Evolutionary conservation across 148 eudicot species (phyloP).

Genomic region (Dysphania ambrosioides): DNA sequence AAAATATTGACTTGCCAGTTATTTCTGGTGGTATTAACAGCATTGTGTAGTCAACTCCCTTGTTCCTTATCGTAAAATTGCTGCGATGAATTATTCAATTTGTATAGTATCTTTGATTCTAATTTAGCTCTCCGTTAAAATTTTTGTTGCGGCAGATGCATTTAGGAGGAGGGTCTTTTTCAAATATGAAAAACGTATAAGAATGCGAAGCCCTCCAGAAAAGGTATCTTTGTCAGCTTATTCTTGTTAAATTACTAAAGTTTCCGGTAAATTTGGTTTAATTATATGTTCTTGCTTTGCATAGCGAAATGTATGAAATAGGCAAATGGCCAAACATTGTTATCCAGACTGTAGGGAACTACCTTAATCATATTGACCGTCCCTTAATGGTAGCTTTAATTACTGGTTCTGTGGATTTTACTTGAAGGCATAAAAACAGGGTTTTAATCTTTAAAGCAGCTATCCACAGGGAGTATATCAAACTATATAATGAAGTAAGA

Average conservation of each 20-base stretch:
- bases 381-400: not conserved
- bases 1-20: too few species aligned
- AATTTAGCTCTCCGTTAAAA: not conserved
- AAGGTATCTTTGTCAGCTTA: conserved; percentile 47
- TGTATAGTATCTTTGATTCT: not conserved
- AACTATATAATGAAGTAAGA: not conserved
- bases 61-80: not conserved
- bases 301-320: conserved; percentile 1
- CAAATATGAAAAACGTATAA: conserved; percentile 83
- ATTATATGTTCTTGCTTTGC: not conserved
- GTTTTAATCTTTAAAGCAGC: not conserved
- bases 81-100: not conserved
- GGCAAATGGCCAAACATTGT: not conserved
- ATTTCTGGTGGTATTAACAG: not conserved
- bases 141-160: conserved; percentile 47
- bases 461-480: not conserved
- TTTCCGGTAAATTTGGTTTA: not conserved
- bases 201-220: conserved; percentile 85
- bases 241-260: not conserved
- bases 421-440: not conserved
- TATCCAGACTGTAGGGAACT: conserved; percentile 13
- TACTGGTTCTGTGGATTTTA: not conserved
- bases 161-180: conserved; percentile 82
- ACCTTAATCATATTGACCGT: not conserved
- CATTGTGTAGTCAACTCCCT: not conserved